Percentiles rank a stretch among this genome's conserved stretches.
Conservation (phyloP, 2,329 filamentous ascomycete species). For the Thermomyces lanuginosus region DNA sequence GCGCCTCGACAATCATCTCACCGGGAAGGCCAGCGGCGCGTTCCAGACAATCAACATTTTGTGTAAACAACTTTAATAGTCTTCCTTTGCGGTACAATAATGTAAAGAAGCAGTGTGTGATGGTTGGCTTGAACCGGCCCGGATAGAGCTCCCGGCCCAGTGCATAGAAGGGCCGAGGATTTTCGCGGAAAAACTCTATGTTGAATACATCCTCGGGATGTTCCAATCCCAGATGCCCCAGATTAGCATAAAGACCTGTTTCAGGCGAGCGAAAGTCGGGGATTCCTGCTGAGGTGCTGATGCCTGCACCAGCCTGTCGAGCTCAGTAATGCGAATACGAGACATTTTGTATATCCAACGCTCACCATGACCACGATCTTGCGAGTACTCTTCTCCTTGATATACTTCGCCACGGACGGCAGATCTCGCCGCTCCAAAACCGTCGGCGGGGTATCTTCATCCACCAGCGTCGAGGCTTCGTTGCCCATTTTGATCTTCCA, state of each 20-base stretch:
- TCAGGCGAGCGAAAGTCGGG: conserved; percentile 76
- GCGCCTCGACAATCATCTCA: conserved; percentile 76
- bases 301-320: conserved; percentile 61
- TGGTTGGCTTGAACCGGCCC: conserved; percentile 70
- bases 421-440: conserved; percentile 55
- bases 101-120: conserved; percentile 77
- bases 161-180: conserved; percentile 81
- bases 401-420: conserved; percentile 61
- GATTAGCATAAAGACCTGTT: conserved; percentile 79
- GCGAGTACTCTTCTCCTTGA: conserved; percentile 50
- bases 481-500: conserved; percentile 53
- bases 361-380: conserved; percentile 65
- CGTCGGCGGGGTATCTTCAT: conserved; percentile 46
- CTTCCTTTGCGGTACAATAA: conserved; percentile 65
- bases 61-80: conserved; percentile 77
- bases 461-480: conserved; percentile 53
- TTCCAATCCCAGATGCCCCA: conserved; percentile 69
- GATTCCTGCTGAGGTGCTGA: conserved; percentile 39
- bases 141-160: conserved; percentile 86
- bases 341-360: too few species aligned
- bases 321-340: conserved; percentile 2
- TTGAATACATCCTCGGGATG: conserved; percentile 90
- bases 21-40: conserved; percentile 66
- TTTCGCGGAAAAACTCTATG: conserved; percentile 68
- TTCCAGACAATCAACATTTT: conserved; percentile 96